A percentile compares a stretch with the other conserved stretches of the same genome.
phyloP scores from a whole-genome alignment of 164 flowering plant genomes.

The Macadamia tetraphylla region DNA sequence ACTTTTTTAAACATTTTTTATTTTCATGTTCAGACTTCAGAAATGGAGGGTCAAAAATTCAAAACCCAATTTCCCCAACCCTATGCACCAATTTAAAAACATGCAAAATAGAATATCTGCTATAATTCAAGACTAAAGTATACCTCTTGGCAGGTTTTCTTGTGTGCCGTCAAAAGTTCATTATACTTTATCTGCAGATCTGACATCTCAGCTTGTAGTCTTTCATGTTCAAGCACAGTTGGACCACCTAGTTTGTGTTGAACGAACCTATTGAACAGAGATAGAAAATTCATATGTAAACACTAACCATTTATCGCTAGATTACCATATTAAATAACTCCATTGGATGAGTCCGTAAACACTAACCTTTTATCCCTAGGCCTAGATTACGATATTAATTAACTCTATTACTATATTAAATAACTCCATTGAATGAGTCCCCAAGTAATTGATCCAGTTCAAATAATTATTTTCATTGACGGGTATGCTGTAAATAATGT shows the following conservation, averaged over 20 bases:
- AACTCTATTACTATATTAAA: too few relatives aligned
- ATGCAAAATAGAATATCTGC: background rate
- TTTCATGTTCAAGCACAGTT: slow-evolving; percentile 62
- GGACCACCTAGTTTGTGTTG: slow-evolving; percentile 87
- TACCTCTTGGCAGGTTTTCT: slow-evolving; percentile 71
- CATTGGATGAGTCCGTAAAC: too few relatives aligned
- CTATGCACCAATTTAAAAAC: too few relatives aligned
- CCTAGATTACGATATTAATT: too few relatives aligned
- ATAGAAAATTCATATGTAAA: background rate
- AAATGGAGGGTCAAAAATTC: too few relatives aligned
- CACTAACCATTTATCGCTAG: background rate
- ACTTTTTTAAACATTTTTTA: too few relatives aligned
- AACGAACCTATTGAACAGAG: slow-evolving; percentile 44
- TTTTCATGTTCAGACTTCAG: too few relatives aligned
- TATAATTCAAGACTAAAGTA: background rate
- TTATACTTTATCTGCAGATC: slow-evolving; percentile 65
- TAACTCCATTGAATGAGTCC: too few relatives aligned
- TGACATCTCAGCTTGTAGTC: slow-evolving; percentile 64
- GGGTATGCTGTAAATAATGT: background rate
- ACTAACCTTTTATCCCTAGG: too few relatives aligned
- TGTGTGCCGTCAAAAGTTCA: slow-evolving; percentile 55
- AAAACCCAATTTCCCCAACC: too few relatives aligned
- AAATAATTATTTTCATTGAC: too few relatives aligned
- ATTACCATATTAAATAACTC: background rate
- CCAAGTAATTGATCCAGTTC: too few relatives aligned